phyloP scores from a whole-genome alignment of 352 stramenopile genomes.

The Globisporangium nagaii region DNA sequence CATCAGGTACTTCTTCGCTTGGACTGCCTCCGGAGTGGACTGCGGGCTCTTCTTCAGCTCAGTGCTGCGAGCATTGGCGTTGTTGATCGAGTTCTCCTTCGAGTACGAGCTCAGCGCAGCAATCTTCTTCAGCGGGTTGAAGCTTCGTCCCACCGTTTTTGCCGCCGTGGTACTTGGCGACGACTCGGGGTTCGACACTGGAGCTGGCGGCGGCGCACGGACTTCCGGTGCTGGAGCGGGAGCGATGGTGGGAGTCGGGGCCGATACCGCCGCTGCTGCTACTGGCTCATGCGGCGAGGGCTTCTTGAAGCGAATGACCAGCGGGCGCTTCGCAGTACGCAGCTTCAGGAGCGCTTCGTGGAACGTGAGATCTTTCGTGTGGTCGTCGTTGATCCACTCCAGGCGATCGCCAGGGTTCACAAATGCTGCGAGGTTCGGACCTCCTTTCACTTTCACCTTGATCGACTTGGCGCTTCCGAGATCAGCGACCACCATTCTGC shows the following conservation, averaged over 20 bases:
- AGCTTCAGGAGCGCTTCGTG: conserved; percentile 81
- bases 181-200: conserved; percentile 13
- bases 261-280: conserved; percentile 12
- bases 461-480: conserved; percentile 82
- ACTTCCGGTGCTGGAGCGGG: not conserved
- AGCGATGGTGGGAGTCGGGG: conserved; percentile 16
- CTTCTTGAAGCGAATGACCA: conserved; percentile 85
- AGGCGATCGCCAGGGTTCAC: conserved; percentile 64
- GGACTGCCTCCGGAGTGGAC: conserved; percentile 16
- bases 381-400: conserved; percentile 83
- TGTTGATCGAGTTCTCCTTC: conserved; percentile 41
- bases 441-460: conserved; percentile 74
- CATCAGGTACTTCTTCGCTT: conserved; percentile 13
- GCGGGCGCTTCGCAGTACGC: conserved; percentile 71
- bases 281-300: conserved; percentile 39
- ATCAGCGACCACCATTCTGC: conserved; percentile 76
- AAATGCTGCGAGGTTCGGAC: conserved; percentile 41
- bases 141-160: conserved; percentile 23
- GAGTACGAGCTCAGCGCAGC: conserved; percentile 31
- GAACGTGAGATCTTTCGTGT: conserved; percentile 65
- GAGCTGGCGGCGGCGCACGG: conserved; percentile 10
- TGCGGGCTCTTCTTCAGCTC: conserved; percentile 15
- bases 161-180: not conserved
- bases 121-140: conserved; percentile 67
- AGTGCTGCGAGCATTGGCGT: conserved; percentile 20